Percentiles rank a stretch among this genome's conserved stretches.
Evolutionary conservation across 768 basidiomycete species (phyloP).

Genomic region (Lactarius indigo): DNA sequence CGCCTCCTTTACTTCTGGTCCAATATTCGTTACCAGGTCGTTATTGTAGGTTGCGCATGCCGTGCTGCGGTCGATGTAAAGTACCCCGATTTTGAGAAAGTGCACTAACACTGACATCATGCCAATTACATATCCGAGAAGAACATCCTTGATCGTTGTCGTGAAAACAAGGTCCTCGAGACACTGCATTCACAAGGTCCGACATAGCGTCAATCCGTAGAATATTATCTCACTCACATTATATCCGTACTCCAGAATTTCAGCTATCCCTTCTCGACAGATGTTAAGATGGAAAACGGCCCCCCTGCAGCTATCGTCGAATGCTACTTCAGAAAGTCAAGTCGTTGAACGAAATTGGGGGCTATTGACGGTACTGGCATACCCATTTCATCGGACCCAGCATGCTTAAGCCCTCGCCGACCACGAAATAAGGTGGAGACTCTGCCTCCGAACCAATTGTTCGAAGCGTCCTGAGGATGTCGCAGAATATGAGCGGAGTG

Average conservation of each 20-base stretch:
- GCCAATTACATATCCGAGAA: slow-evolving; percentile 77
- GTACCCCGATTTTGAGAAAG: neutral
- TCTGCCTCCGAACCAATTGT: no score
- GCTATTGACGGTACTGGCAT: no score
- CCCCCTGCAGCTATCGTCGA: slow-evolving; percentile 87
- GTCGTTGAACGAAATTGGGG: no score
- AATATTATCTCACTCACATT: slow-evolving; percentile 47
- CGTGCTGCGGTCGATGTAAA: slow-evolving; percentile 46
- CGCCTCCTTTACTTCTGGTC: slow-evolving; percentile 58
- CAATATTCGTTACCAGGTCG: slow-evolving; percentile 65
- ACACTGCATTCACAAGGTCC: slow-evolving; percentile 48
- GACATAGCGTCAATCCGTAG: neutral
- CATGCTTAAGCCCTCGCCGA: no score
- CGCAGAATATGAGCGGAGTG: no score
- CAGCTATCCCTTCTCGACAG: slow-evolving; percentile 71
- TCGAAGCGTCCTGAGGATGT: no score
- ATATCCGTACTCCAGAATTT: slow-evolving; percentile 78
- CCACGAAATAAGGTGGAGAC: no score
- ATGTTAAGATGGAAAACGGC: slow-evolving; percentile 94
- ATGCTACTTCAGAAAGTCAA: neutral
- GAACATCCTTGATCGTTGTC: slow-evolving; percentile 54
- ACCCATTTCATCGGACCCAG: no score
- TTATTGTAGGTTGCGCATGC: slow-evolving; percentile 66
- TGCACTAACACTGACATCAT: slow-evolving; percentile 50
- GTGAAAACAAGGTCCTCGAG: slow-evolving; percentile 73